Conservation (phyloP, 2,329 filamentous ascomycete genomes). For the Stemphylium beticola region DNA sequence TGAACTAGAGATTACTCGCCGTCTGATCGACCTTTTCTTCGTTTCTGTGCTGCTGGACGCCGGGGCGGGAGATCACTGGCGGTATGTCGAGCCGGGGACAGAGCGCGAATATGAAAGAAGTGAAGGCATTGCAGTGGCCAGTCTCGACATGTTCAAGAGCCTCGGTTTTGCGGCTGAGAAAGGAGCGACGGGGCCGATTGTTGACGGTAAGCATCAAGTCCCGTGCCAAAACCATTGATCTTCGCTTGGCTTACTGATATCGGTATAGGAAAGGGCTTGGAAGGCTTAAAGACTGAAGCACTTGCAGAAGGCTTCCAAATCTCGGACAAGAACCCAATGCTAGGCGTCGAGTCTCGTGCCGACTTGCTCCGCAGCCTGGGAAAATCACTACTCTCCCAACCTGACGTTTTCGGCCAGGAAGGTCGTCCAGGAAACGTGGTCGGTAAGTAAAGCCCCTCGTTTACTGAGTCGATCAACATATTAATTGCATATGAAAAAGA, state of each 20-base stretch:
- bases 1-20: slow-evolving; percentile 72
- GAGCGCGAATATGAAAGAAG: slow-evolving; percentile 79
- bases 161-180: slow-evolving; percentile 80
- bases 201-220: slow-evolving; percentile 69
- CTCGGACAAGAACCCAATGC: slow-evolving; percentile 70
- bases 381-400: slow-evolving; percentile 72
- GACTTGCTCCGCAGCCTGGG: slow-evolving; percentile 76
- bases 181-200: slow-evolving; percentile 72
- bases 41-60: slow-evolving; percentile 83
- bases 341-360: slow-evolving; percentile 84
- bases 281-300: slow-evolving; percentile 71
- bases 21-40: slow-evolving; percentile 77
- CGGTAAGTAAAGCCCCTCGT: slow-evolving; percentile 60
- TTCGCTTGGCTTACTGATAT: background rate
- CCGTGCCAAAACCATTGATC: background rate
- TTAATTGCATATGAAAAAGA: slow-evolving; percentile 7
- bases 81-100: slow-evolving; percentile 85
- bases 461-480: background rate
- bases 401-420: slow-evolving; percentile 78
- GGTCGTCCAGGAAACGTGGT: slow-evolving; percentile 91
- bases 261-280: slow-evolving; percentile 63
- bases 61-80: slow-evolving; percentile 86
- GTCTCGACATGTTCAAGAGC: slow-evolving; percentile 86
- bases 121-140: slow-evolving; percentile 80
- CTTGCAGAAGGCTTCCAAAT: slow-evolving; percentile 84